Percentiles rank a stretch among this genome's conserved stretches.
These are phyloP conservation scores for Saposhnikovia divaricata DNA, from an alignment of 129 eudicot genomes.

Conservation along the genomic window DNA sequence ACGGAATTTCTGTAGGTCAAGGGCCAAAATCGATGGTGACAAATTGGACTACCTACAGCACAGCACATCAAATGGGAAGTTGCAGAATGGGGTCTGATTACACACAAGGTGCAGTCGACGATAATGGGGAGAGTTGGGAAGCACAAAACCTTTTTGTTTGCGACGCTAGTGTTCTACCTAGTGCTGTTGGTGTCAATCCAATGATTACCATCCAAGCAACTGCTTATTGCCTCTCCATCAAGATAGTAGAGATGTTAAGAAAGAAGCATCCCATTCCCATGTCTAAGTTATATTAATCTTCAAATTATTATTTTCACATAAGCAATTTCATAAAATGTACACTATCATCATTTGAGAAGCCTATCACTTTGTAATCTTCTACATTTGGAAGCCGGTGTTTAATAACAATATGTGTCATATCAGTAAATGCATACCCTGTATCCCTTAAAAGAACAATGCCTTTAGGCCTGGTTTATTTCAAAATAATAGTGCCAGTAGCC, in stretches of 20 bases:
- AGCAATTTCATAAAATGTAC: no score
- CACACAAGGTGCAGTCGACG: slow-evolving; percentile 69
- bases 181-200: slow-evolving; percentile 89
- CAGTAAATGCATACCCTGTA: no score
- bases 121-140: slow-evolving; percentile 91
- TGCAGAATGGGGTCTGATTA: slow-evolving; percentile 66
- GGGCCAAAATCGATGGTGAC: slow-evolving; percentile 59
- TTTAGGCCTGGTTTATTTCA: no score
- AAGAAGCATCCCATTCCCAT: neutral
- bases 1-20: slow-evolving; percentile 36
- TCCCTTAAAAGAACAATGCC: no score
- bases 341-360: no score
- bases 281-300: neutral
- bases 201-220: slow-evolving; percentile 84
- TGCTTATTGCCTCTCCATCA: slow-evolving; percentile 59
- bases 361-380: no score
- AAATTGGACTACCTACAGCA: slow-evolving; percentile 55
- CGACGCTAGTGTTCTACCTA: slow-evolving; percentile 78
- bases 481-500: no score
- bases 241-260: slow-evolving; percentile 34
- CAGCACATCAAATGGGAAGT: slow-evolving; percentile 98
- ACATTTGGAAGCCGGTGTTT: no score
- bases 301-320: no score
- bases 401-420: no score
- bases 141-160: slow-evolving; percentile 77